Evolutionary conservation across 1,139 yeast species (phyloP), one percentile per base, ranked within the genome.

Genomic region (Zygosaccharomyces sapae): DNA sequence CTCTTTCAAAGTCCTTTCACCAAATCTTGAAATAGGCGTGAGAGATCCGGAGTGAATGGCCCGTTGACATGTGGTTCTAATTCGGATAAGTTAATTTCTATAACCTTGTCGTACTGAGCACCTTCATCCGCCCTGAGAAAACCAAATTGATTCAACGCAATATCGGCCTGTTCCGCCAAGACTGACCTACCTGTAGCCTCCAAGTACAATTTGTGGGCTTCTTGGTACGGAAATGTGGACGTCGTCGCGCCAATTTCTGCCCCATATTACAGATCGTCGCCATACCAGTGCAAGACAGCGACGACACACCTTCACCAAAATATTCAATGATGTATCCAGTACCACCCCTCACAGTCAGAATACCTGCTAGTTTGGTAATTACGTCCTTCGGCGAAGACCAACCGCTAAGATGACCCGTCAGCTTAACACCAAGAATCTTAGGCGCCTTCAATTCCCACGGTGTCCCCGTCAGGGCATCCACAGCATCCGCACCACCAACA

Each of bases 401-500:
- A 31, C 96, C 97, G 53, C 74, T 78, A 67, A 92, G 72, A 59
- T 79, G 68, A 46, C 98, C 98, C 4, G 92, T 86, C 61, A 92
- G 78, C 68, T 89, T 84, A 59, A 92, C 94, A 66, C 98, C 97
- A 62, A 92, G 68, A 35, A 90, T 74, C 69, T 86, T 86, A 52
- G 98, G 98, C 19, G 97, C 97, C 72, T 90, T 90, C 67, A 92
- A 79, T 73, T 92, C 98, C 98, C 98, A 92, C 41, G 98, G 97
- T n/a, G 95, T 84, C 47, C 95, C 96, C 13, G 97, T 86, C 62
- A 92, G 74, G 9, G 94, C 97, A 68, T 92, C 98, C 43, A 90
- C 97, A 13, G 97, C 97, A 71, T 90, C 97, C 36, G 97, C 97
- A 72, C 97, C 97, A 67, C 97, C 97, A 42, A 89, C 97, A 71